These are phyloP conservation scores for Aspergillus panamensis DNA, from an alignment of 495 filamentous ascomycete genomes.

Conservation along the genomic window DNA sequence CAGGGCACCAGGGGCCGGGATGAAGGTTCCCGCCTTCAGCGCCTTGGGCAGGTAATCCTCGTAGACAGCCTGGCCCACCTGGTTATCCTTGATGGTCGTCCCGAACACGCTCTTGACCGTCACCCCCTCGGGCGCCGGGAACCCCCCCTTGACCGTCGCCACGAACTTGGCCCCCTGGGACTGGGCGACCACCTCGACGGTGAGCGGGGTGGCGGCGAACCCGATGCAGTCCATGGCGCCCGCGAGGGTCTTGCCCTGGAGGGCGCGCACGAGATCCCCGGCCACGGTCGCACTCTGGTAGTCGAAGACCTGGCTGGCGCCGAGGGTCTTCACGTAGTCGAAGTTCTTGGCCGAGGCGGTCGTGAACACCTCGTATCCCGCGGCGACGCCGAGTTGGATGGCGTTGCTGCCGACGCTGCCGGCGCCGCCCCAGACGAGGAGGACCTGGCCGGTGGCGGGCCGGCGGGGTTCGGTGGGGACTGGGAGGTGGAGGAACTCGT, in stretches of 20 bases:
- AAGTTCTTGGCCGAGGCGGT: conserved; percentile 55
- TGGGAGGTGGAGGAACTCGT: conserved; percentile 40
- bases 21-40: conserved; percentile 22
- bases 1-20: conserved; percentile 29
- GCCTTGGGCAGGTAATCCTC: conserved; percentile 39
- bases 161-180: conserved; percentile 20
- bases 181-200: conserved; percentile 18
- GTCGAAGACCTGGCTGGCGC: conserved; percentile 57
- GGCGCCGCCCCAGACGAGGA: conserved; percentile 60
- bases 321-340: conserved; percentile 47
- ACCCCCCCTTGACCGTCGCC: conserved; percentile 9
- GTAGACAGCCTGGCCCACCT: conserved; percentile 38
- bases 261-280: conserved; percentile 21
- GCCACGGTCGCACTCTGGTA: conserved; percentile 43
- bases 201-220: conserved; percentile 9
- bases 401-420: conserved; percentile 56
- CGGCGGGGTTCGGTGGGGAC: conserved; percentile 30
- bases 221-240: conserved; percentile 29
- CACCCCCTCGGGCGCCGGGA: conserved; percentile 14
- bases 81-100: conserved; percentile 22
- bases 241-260: conserved; percentile 26
- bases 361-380: conserved; percentile 57
- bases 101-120: conserved; percentile 18
- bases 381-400: conserved; percentile 57
- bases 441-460: conserved; percentile 26